Base-by-base conservation (phyloP, 495 filamentous ascomycete species). In the Hypoxylon fragiforme region DNA sequence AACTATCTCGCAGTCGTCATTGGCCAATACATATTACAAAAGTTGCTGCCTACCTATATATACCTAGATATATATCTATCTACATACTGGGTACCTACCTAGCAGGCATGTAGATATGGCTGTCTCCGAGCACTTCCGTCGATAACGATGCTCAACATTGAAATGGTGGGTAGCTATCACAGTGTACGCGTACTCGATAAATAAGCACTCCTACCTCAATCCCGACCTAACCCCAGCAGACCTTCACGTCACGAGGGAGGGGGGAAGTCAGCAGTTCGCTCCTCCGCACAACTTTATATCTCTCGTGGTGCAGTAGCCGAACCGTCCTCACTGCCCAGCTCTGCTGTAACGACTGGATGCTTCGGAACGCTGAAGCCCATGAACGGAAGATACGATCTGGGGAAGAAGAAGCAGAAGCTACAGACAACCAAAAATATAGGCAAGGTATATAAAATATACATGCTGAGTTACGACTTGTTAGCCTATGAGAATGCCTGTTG, bases 361-460 rank as follows among this genome's bases (percentile, higher is more conserved):
- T 69, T 73, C 7, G 71, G 67, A 8, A 69, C 52, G 34, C 61
- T 46, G 54, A 71, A 68, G 2, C 75, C 72, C 50, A 78, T 57
- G 46, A 71, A 72, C 0, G 75, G 72, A 16, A 81, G 44, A 52
- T 79, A 79, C 11, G 57, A 65, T 2, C 67, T 70, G 1, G 78
- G 78, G 48, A 77, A 76, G 61, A 68, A 71, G 22, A 64, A 13
- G 30, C 59, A 57, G 48, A 63, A 72, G 21, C 64, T 38, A 8
- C 30, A 44, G 0, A 65, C 69, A 21, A 72, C 68, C 1, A 73
- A 42, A 34, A 70, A 64, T 13, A 73, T 65, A 0, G 62, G 55
- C 7, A 71, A 28, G 12, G 67, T 65, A 50, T 73, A 69, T 19
- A 73, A 62, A 30, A 70, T 42, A 51, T 73, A 73, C 46, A 62